Conservation (phyloP, 768 basidiomycete genomes). For the Sistotremastrum niveocremeum region DNA sequence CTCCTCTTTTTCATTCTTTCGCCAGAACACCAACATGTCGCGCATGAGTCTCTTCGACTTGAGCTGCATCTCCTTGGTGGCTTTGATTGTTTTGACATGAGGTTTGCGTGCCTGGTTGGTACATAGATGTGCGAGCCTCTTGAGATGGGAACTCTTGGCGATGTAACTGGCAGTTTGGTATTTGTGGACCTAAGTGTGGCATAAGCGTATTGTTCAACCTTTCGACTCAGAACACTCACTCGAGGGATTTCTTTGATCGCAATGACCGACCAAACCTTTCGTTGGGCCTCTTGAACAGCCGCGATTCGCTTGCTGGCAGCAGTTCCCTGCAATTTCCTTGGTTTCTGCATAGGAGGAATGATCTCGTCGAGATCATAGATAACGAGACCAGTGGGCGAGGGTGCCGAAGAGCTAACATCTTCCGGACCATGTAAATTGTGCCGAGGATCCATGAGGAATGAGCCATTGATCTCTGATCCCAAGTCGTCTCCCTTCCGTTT, state of each 20-base stretch:
- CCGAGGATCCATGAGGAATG: conserved; percentile 38
- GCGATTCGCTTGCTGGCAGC: conserved; percentile 64
- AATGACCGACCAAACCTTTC: conserved; percentile 84
- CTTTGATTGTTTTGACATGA: conserved; percentile 59
- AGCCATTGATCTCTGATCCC: conserved; percentile 37
- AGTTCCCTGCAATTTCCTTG: conserved; percentile 62
- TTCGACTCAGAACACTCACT: conserved; percentile 34
- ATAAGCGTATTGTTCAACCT: background rate
- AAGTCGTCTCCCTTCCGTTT: conserved; percentile 43
- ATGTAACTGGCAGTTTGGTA: conserved; percentile 55
- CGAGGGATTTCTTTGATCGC: conserved; percentile 75
- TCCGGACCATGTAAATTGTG: conserved; percentile 34
- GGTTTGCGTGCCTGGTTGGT: conserved; percentile 70
- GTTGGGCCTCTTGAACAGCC: conserved; percentile 69
- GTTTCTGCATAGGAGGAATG: conserved; percentile 58
- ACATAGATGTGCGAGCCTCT: conserved; percentile 62
- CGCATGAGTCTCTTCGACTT: conserved; percentile 84
- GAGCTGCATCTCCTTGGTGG: conserved; percentile 68
- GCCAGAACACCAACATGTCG: conserved; percentile 96
- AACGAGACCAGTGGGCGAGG: conserved; percentile 38
- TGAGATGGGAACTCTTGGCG: conserved; percentile 52
- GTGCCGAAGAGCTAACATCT: conserved; percentile 60
- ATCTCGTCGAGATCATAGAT: conserved; percentile 62
- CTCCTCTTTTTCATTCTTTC: conserved; percentile 96
- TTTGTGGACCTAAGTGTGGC: conserved; percentile 53